These are phyloP conservation scores for Leptomonas pyrrhocoris DNA, from an alignment of 208 protist genomes.

Conservation along the genomic window DNA sequence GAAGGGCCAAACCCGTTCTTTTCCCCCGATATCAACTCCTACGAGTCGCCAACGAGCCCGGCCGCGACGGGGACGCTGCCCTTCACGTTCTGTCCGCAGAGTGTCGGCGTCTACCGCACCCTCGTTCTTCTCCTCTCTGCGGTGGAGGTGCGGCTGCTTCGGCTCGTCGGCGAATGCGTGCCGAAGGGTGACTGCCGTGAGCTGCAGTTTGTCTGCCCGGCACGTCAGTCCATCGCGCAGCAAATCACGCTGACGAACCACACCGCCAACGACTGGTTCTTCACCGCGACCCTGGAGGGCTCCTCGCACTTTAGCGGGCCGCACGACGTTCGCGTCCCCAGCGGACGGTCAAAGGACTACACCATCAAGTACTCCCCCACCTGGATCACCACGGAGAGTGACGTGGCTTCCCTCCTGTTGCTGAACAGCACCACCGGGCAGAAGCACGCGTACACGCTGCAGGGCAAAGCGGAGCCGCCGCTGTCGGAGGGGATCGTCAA, in stretches of 20 bases:
- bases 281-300: conserved; percentile 77
- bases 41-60: conserved; percentile 21
- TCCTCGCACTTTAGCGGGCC: conserved; percentile 81
- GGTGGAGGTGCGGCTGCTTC: conserved; percentile 88
- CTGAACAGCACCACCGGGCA: conserved; percentile 86
- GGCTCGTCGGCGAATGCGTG: conserved; percentile 79
- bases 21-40: conserved; percentile 26
- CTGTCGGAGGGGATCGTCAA: conserved; percentile 85
- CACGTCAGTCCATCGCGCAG: conserved; percentile 89
- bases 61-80: conserved; percentile 28
- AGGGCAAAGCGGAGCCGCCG: conserved; percentile 85
- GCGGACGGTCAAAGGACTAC: conserved; percentile 78
- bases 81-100: conserved; percentile 87
- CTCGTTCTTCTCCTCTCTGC: conserved; percentile 80
- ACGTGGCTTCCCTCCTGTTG: conserved; percentile 78
- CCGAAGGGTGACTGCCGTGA: conserved; percentile 68
- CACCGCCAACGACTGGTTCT: conserved; percentile 83
- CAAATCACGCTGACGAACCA: conserved; percentile 88
- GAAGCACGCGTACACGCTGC: conserved; percentile 84
- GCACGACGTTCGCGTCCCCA: conserved; percentile 77
- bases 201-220: conserved; percentile 88
- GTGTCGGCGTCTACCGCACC: conserved; percentile 79
- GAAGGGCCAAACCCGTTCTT: conserved; percentile 90
- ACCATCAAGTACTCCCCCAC: conserved; percentile 83
- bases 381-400: conserved; percentile 71